Conservation (phyloP, 768 basidiomycete genomes). For the Bullera alba region DNA sequence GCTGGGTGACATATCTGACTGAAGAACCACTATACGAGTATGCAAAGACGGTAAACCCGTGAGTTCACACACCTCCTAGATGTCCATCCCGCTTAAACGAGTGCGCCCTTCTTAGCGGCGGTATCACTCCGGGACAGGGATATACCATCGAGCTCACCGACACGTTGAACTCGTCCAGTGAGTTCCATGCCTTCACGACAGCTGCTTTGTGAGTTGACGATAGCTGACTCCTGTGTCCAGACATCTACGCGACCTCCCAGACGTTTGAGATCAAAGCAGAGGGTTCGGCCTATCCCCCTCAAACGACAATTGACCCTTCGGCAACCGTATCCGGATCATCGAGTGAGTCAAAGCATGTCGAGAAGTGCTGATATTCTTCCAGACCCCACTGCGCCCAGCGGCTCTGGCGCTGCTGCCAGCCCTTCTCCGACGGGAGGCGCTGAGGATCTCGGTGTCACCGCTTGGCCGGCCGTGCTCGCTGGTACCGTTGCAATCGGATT, state of each 20-base stretch:
- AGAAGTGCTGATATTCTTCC: too few relatives aligned
- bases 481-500: too few relatives aligned
- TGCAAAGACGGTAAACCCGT: constrained; percentile 37
- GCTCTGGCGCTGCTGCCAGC: too few relatives aligned
- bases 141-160: constrained; percentile 40
- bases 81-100: not conserved
- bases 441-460: too few relatives aligned
- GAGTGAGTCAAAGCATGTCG: too few relatives aligned
- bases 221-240: constrained; percentile 11
- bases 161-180: constrained; percentile 38
- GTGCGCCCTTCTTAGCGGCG: too few relatives aligned
- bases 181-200: not conserved
- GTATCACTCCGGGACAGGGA: constrained; percentile 22
- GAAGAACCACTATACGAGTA: constrained; percentile 16
- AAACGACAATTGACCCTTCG: constrained; percentile 3
- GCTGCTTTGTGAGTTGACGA: not conserved
- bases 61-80: constrained; percentile 7
- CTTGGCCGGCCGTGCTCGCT: too few relatives aligned
- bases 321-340: too few relatives aligned
- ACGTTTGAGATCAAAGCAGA: constrained; percentile 43
- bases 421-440: too few relatives aligned
- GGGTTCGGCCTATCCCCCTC: constrained; percentile 40
- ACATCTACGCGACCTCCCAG: constrained; percentile 42
- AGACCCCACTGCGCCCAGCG: too few relatives aligned
- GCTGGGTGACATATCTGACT: not conserved